A percentile compares a stretch with the other conserved stretches of the same genome.
These are phyloP conservation scores for Gaillardinia entomophila DNA, from an alignment of 805 yeast genomes.

Conservation along the genomic window DNA sequence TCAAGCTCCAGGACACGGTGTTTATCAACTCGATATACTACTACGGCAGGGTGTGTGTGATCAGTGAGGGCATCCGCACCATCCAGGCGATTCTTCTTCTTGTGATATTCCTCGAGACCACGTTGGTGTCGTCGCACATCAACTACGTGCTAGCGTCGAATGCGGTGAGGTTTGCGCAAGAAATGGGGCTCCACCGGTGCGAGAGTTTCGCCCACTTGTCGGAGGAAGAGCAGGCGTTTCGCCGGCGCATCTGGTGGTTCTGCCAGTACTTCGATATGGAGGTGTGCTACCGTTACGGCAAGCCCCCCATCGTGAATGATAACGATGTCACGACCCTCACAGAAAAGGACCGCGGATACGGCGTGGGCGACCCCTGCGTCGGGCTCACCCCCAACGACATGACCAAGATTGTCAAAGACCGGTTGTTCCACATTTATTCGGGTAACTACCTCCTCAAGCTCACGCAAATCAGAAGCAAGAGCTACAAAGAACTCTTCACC, in stretches of 20 bases:
- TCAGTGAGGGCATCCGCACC: slow-evolving; percentile 47
- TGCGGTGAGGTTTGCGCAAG: slow-evolving; percentile 36
- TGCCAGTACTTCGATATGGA: slow-evolving; percentile 35
- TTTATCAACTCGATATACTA: slow-evolving; percentile 38
- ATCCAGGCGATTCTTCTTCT: slow-evolving; percentile 49
- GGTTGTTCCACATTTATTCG: too few species aligned
- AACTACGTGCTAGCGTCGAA: slow-evolving; percentile 24
- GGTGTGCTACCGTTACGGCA: slow-evolving; percentile 32
- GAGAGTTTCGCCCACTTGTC: slow-evolving; percentile 28
- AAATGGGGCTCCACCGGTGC: slow-evolving; percentile 33
- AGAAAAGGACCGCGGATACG: slow-evolving; percentile 10
- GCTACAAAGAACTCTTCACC: slow-evolving; percentile 26
- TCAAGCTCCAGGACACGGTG: slow-evolving; percentile 1
- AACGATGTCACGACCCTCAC: slow-evolving; percentile 24
- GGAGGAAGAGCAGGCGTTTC: slow-evolving; percentile 12
- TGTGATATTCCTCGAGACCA: slow-evolving; percentile 29
- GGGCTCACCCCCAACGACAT: neutral
- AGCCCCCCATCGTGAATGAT: slow-evolving; percentile 32
- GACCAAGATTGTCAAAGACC: neutral
- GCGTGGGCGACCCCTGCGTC: neutral
- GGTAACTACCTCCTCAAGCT: slow-evolving; percentile 7
- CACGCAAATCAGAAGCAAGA: slow-evolving; percentile 21
- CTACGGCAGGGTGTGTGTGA: slow-evolving; percentile 44
- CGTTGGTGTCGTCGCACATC: slow-evolving; percentile 23
- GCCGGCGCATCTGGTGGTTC: slow-evolving; percentile 31